phyloP scores from a whole-genome alignment of 148 eudicot species.

The Nepenthes mirabilis region DNA sequence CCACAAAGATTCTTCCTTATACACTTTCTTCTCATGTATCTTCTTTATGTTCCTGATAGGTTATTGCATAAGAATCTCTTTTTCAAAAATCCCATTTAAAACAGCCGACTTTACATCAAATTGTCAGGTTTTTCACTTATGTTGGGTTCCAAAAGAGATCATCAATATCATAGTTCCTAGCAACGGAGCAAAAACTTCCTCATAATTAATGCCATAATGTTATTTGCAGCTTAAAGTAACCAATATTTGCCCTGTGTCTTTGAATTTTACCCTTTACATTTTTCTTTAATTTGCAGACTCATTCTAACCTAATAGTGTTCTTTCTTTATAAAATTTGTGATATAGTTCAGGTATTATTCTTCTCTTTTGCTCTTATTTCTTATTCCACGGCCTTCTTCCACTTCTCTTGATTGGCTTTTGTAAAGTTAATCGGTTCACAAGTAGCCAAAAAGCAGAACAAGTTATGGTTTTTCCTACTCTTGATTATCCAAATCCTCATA shows the following conservation, averaged over 20 bases:
- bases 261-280: neutral
- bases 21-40: constrained; percentile 1
- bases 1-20: neutral
- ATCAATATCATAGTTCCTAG: neutral
- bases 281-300: neutral
- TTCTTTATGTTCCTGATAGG: neutral
- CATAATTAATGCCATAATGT: neutral
- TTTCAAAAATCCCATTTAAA: neutral
- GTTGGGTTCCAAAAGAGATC: neutral
- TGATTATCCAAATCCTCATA: neutral
- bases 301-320: neutral
- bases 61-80: neutral
- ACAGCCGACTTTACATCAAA: neutral
- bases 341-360: neutral
- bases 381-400: neutral
- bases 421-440: neutral
- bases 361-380: neutral
- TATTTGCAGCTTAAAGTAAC: neutral
- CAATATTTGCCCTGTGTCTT: neutral
- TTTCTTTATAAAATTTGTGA: neutral
- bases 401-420: neutral
- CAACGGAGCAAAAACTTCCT: neutral
- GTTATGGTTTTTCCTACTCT: neutral
- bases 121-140: neutral
- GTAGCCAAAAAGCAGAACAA: neutral